Conservation (phyloP, 2,329 filamentous ascomycete species). For the Macroventuria anomochaeta region DNA sequence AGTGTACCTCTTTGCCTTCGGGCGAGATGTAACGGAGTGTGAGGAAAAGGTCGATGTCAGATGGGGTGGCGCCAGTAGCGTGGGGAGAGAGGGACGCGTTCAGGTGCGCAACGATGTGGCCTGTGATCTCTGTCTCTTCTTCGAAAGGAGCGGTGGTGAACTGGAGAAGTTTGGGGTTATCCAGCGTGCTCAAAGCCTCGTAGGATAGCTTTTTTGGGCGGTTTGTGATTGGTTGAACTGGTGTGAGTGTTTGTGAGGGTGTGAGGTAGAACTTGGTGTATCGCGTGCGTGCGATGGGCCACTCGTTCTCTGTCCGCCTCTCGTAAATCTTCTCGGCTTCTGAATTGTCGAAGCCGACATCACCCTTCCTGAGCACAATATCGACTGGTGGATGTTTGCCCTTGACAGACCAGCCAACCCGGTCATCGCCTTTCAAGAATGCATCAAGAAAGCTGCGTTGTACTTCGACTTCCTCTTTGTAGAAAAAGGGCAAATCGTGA, state of each 20-base stretch:
- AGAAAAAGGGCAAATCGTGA: slow-evolving; percentile 76
- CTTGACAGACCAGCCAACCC: slow-evolving; percentile 63
- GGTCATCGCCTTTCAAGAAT: slow-evolving; percentile 72
- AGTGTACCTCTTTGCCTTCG: slow-evolving; percentile 63
- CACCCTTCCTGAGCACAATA: slow-evolving; percentile 68
- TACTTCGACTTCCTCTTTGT: slow-evolving; percentile 70
- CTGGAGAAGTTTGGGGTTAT: slow-evolving; percentile 61
- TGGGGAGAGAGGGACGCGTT: slow-evolving; percentile 62
- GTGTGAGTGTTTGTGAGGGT: slow-evolving; percentile 52
- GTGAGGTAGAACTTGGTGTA: slow-evolving; percentile 69
- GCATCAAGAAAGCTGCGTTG: slow-evolving; percentile 73
- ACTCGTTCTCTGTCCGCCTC: slow-evolving; percentile 65
- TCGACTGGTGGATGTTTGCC: slow-evolving; percentile 67
- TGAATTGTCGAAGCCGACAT: slow-evolving; percentile 71
- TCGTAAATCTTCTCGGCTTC: slow-evolving; percentile 63
- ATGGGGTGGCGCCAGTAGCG: slow-evolving; percentile 50
- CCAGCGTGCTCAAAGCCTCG: slow-evolving; percentile 63
- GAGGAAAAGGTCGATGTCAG: slow-evolving; percentile 69
- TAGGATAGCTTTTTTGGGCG: slow-evolving; percentile 60
- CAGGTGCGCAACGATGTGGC: slow-evolving; percentile 69
- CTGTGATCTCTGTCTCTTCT: slow-evolving; percentile 72
- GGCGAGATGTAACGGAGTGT: slow-evolving; percentile 65
- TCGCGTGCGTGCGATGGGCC: slow-evolving; percentile 70
- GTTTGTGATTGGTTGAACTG: slow-evolving; percentile 34
- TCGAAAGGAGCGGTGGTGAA: slow-evolving; percentile 66